Evolutionary conservation across 2,329 filamentous ascomycete genomes (phyloP).

Genomic region (Claviceps quebecensis): DNA sequence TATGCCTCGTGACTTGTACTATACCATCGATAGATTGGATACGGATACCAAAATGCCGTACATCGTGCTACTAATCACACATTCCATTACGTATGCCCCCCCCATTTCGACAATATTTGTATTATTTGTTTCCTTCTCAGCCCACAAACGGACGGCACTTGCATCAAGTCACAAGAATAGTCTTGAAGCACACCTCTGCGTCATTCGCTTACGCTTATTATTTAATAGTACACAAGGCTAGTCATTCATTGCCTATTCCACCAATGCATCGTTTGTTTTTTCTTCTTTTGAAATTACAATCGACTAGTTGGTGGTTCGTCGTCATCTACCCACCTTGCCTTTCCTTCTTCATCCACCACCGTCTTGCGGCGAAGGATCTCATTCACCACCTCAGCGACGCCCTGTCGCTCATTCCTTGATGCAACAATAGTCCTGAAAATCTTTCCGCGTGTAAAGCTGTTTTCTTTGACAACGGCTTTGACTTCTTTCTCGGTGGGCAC

Average conservation of each 20-base stretch:
- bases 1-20: too few species aligned
- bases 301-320: slow-evolving; percentile 18
- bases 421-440: slow-evolving; percentile 50
- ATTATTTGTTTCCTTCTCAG: background rate
- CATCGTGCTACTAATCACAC: background rate
- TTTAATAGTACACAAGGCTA: background rate
- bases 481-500: slow-evolving; percentile 60
- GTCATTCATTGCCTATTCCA: background rate
- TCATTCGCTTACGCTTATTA: background rate
- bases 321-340: slow-evolving; percentile 23
- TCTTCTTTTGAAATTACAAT: slow-evolving; percentile 12
- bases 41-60: background rate
- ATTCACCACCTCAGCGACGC: slow-evolving; percentile 50
- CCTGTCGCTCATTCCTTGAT: slow-evolving; percentile 49
- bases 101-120: background rate
- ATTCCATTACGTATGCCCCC: background rate
- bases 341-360: slow-evolving; percentile 27
- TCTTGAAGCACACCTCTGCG: background rate
- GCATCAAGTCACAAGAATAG: background rate
- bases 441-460: slow-evolving; percentile 33
- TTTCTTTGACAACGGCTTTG: slow-evolving; percentile 26
- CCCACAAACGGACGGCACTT: background rate
- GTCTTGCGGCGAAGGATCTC: slow-evolving; percentile 57
- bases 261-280: background rate
- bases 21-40: too few species aligned